Conservation (phyloP, 2,329 filamentous ascomycete genomes). For the Fusarium solani-melongenae region DNA sequence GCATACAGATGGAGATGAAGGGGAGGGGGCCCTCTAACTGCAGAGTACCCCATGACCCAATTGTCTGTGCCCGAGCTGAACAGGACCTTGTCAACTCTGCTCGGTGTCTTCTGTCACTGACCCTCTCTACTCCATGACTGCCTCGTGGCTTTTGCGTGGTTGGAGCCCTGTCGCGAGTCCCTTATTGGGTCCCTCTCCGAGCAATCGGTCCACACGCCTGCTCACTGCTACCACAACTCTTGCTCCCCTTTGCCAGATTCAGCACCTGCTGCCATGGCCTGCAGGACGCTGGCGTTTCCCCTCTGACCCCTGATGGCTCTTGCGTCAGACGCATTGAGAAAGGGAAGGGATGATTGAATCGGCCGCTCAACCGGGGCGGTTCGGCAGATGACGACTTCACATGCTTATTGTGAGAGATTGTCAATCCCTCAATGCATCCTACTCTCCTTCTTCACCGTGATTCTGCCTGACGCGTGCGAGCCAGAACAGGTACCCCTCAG, state of each 20-base stretch:
- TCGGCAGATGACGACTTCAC: background rate
- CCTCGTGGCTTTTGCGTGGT: conserved; percentile 29
- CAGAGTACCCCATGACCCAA: background rate
- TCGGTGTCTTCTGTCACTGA: conserved; percentile 7
- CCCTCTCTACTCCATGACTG: conserved; percentile 25
- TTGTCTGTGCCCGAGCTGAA: conserved; percentile 24
- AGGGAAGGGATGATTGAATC: background rate
- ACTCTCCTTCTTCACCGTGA: background rate
- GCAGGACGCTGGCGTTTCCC: background rate
- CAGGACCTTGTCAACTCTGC: background rate
- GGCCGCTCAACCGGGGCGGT: background rate
- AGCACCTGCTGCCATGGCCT: background rate
- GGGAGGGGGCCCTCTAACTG: background rate
- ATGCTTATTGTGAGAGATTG: background rate
- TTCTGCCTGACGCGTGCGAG: background rate
- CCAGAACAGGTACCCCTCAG: background rate
- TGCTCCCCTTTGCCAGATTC: conserved; percentile 1
- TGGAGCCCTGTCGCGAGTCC: conserved; percentile 3
- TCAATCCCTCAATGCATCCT: background rate
- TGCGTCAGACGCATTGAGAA: background rate
- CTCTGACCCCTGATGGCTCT: conserved; percentile 1
- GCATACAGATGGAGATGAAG: background rate
- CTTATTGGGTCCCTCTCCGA: background rate
- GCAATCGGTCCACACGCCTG: background rate
- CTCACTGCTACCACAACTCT: background rate